Conservation (phyloP, 2,329 filamentous ascomycete species). For the Ilyonectria mors-panacis region DNA sequence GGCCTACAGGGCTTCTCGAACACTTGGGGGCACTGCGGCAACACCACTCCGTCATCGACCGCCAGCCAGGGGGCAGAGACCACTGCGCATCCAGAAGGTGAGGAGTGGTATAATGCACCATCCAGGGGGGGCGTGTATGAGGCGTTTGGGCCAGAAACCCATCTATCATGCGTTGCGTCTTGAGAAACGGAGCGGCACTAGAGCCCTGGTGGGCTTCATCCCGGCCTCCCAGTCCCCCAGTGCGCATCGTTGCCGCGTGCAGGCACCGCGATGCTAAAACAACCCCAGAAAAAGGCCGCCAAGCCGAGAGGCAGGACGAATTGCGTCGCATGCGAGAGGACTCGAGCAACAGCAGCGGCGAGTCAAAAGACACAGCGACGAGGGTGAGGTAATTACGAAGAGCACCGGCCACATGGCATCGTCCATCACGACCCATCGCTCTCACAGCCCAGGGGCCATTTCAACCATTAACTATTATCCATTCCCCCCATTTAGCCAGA, state of each 20-base stretch:
- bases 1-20: not conserved
- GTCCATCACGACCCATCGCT: not conserved
- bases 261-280: not conserved
- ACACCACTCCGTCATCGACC: not conserved
- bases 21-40: not conserved
- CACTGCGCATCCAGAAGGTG: too few species aligned
- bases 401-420: not conserved
- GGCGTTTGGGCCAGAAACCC: too few species aligned
- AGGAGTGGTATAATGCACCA: too few species aligned
- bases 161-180: too few species aligned
- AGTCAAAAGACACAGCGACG: not conserved
- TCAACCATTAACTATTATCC: not conserved
- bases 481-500: not conserved
- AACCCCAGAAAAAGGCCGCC: not conserved
- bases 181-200: too few species aligned
- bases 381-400: conserved; percentile 7
- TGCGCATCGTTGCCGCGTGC: not conserved
- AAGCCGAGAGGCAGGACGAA: not conserved
- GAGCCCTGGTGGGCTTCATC: too few species aligned
- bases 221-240: not conserved
- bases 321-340: too few species aligned
- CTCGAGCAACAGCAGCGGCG: not conserved
- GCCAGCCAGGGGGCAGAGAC: too few species aligned
- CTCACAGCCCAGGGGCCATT: not conserved
- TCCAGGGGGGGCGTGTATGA: too few species aligned